Evolutionary conservation across 2,329 filamentous ascomycete genomes (phyloP).

Genomic region (Ophiostoma sp.): DNA sequence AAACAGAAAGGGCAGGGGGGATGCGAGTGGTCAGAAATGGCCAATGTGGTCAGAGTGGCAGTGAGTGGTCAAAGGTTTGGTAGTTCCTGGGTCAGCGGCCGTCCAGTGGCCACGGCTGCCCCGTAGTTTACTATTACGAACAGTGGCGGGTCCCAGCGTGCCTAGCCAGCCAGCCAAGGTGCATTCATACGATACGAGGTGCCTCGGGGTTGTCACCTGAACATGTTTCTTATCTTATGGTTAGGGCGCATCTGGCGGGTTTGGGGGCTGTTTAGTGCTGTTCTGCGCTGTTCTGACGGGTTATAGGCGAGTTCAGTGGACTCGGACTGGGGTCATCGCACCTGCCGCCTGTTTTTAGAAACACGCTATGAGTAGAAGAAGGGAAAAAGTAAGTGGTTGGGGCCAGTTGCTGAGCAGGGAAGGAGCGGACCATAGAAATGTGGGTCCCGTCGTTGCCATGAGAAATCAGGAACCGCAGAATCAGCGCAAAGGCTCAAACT

Average conservation of each 20-base stretch:
- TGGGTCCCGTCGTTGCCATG: slow-evolving; percentile 6
- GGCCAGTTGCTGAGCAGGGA: background rate
- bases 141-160: no score
- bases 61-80: background rate
- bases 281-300: background rate
- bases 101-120: slow-evolving; percentile 5
- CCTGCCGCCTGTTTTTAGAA: slow-evolving; percentile 21
- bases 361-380: background rate
- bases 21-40: slow-evolving; percentile 2
- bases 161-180: no score
- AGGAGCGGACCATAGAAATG: background rate
- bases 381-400: slow-evolving; percentile 16
- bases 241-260: background rate
- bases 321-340: background rate
- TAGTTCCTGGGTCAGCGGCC: slow-evolving; percentile 8
- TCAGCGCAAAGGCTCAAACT: background rate
- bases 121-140: background rate
- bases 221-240: no score
- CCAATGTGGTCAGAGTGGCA: slow-evolving; percentile 8
- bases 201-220: background rate
- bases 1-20: slow-evolving; percentile 9
- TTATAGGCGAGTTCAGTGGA: background rate
- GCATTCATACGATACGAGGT: background rate
- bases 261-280: background rate
- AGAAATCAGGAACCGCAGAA: background rate